A percentile compares a stretch with the other conserved stretches of the same genome.
These are phyloP conservation scores for Starmerella vitae DNA, from an alignment of 805 yeast species.

Conservation along the genomic window DNA sequence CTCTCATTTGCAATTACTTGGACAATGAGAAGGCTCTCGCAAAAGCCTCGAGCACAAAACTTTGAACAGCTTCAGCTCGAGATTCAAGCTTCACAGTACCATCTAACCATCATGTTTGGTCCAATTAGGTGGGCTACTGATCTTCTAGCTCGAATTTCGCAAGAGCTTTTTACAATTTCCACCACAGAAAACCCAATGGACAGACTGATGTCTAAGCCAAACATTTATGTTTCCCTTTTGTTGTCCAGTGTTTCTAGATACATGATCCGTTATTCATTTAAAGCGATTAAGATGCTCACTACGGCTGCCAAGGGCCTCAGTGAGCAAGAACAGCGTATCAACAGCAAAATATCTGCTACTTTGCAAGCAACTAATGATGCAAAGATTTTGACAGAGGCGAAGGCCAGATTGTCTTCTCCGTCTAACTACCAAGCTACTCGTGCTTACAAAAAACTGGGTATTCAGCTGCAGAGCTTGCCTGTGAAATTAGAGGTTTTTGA, in stretches of 20 bases:
- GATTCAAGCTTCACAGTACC: conserved; percentile 22
- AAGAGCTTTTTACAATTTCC: conserved; percentile 38
- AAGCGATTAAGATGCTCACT: conserved; percentile 29
- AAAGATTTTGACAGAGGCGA: conserved; percentile 21
- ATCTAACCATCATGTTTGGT: conserved; percentile 38
- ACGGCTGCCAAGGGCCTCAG: conserved; percentile 11
- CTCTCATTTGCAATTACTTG: conserved; percentile 62
- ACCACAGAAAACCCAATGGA: conserved; percentile 9
- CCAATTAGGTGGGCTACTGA: conserved; percentile 78
- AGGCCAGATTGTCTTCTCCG: conserved; percentile 6
- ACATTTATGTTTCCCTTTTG: conserved; percentile 26
- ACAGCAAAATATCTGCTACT: conserved; percentile 18
- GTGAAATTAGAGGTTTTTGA: conserved; percentile 19
- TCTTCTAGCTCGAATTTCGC: conserved; percentile 54
- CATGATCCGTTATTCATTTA: conserved; percentile 26
- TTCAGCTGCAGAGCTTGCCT: conserved; percentile 16
- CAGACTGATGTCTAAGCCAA: conserved; percentile 4
- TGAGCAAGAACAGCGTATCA: conserved; percentile 13
- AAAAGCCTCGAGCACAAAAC: conserved; percentile 11
- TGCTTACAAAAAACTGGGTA: conserved; percentile 11
- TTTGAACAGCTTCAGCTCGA: conserved; percentile 33
- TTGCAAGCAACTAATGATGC: conserved; percentile 22
- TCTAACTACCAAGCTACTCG: conserved; percentile 14
- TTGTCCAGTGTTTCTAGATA: conserved; percentile 28
- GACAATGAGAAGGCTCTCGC: conserved; percentile 36